Base-by-base conservation (phyloP, 1,284 basidiomycete genomes). In the Ceratobasidium sp. region DNA sequence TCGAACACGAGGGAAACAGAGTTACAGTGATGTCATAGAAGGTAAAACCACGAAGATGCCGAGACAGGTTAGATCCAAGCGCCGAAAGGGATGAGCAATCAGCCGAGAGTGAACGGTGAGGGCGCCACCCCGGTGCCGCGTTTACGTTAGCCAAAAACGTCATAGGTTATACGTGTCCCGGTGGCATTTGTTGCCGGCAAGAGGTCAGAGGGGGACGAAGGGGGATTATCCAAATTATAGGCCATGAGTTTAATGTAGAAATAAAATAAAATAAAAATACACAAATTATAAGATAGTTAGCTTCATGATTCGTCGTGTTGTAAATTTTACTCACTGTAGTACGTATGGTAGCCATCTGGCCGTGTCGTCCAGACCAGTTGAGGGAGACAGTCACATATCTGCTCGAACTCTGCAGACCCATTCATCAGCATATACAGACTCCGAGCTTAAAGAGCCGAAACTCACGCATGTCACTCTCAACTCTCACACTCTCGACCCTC, bases 331-430 rank as follows among this genome's bases (percentile, higher is more conserved):
- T 62, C 57, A 74, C 71, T 74, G 46, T 74, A 74, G 23, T 74
- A 74, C 10, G 71, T 74, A 38, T 74, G 71, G 38, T 74, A 74
- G 6, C 71, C 71, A 64, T 74, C 71, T 20, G 71, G 71, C 33
- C 71, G 42, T 13, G 57, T 74, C 46, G 71, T 74, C 71, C 71
- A 74, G 3, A 74, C 57, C 9, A 74, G 28, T 46, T 74, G 71
- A 52, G 71, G 71, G 13, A 74, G 48, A 64, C 71, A 74, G 26
- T 74, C 71, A 48, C 71, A 74, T 33, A 74, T 74, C 46, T 65
- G 71, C 33, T 74, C 71, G 33, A 74, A 74, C 46, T 74, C 71
- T 74, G 28, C 40, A 26, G 5, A 13, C 17, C 15, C 66, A 23
- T 68, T 50, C 26, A 20, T 46, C 4, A 20, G 10, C 26, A 26